Percentiles rank a stretch among this genome's conserved stretches.
Conservation (phyloP, 1,139 yeast genomes). For the Scheffersomyces insectosa region DNA sequence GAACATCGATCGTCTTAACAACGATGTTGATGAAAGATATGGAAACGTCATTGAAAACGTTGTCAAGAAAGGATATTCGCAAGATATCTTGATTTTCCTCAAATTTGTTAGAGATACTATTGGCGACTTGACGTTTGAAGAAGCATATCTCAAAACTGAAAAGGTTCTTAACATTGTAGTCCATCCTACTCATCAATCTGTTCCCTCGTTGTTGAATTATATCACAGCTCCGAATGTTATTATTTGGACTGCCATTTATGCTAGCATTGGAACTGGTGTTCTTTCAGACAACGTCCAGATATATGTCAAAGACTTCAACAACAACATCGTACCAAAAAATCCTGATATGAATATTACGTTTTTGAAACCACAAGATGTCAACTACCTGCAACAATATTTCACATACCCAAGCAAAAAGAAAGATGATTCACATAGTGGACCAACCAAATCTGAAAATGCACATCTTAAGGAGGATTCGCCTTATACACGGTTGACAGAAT, state of each 20-base stretch:
- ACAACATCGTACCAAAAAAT: slow-evolving; percentile 48
- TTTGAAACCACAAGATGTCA: slow-evolving; percentile 50
- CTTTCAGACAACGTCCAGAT: slow-evolving; percentile 61
- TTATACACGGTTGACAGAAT: slow-evolving; percentile 83
- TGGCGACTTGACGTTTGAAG: slow-evolving; percentile 88
- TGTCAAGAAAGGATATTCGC: slow-evolving; percentile 75
- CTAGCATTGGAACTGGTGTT: slow-evolving; percentile 71
- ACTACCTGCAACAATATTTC: slow-evolving; percentile 45
- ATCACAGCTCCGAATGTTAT: slow-evolving; percentile 94
- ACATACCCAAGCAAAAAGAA: slow-evolving; percentile 17
- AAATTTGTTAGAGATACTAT: slow-evolving; percentile 76
- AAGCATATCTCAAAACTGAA: slow-evolving; percentile 84
- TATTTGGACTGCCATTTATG: slow-evolving; percentile 81
- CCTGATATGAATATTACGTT: slow-evolving; percentile 37
- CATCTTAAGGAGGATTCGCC: slow-evolving; percentile 53
- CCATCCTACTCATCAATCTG: slow-evolving; percentile 72
- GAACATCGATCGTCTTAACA: slow-evolving; percentile 45
- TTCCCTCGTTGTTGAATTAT: slow-evolving; percentile 82
- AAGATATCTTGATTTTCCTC: slow-evolving; percentile 76
- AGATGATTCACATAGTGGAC: slow-evolving; percentile 6
- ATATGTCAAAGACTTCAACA: slow-evolving; percentile 67
- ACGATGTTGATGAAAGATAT: slow-evolving; percentile 63
- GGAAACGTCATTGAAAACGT: slow-evolving; percentile 71
- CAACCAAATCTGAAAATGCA: slow-evolving; percentile 13
- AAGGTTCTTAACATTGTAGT: slow-evolving; percentile 85